Base-by-base conservation (phyloP, 495 filamentous ascomycete genomes). In the Penicillium soppii region DNA sequence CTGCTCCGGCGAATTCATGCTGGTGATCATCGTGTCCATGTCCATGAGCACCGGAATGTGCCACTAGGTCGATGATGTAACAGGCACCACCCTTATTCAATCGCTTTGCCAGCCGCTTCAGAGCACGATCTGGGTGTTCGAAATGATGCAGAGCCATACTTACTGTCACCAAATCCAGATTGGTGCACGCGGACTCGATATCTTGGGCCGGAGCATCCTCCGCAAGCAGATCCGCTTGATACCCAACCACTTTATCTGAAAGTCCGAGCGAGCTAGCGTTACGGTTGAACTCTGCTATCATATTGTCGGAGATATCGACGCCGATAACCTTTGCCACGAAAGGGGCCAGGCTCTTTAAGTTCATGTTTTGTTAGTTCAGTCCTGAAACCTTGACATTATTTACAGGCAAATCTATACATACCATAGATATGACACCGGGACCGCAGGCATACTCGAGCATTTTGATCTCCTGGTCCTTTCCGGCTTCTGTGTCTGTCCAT, bases 401-500 rank as follows among this genome's bases (percentile, higher is more conserved):
- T 22, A 23, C 23, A 2, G 25, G 16, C 17, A 35, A 37, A 21
- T 2, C 6, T 13, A 21, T 26, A 53, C 74, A 57, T 59, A 81
- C 80, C 53, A 74, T 67, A 5, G 82, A 82, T 53, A 89, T 73
- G 53, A 75, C 47, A 4, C 88, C 88, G 15, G 86, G 82, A 3
- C 88, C 88, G 51, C 85, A 90, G 38, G 88, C 88, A 67, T 90
- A 92, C 54, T 92, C 88, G 8, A 92, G 69, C 42, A 90, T 59
- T 26, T 77, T 74, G 36, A 87, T 70, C 22, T 78, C 67, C 48
- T 74, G 72, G 36, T 56, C 67, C n/a, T 69, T 59, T 9, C 63
- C 60, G 15, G 51, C 60, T 27, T 58, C 67, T 9, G 67, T 71
- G 26, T 76, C 70, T 12, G 63, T 70, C 78, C 82, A 84, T 48